Evolutionary conservation across 225 moss, liverwort and hornwort genomes (phyloP), one percentile per base, ranked within the genome.

Genomic region (Pseudoscleropodium purum): DNA sequence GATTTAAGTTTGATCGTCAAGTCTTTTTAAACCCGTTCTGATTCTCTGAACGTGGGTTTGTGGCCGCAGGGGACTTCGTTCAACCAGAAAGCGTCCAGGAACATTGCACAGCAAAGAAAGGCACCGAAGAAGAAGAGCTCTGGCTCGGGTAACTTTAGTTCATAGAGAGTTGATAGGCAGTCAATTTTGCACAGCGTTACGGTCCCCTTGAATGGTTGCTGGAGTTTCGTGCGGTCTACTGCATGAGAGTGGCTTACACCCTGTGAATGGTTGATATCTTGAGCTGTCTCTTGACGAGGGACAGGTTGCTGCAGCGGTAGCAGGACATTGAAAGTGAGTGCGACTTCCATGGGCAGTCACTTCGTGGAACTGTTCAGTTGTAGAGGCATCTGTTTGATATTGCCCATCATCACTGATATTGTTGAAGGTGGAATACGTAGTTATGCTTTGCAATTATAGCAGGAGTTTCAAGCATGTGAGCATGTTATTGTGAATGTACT

Each of bases 91-190:
- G 17, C 82, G 56, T 90, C 93, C 59, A 87, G 86, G 91, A 95
- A 88, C 91, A 80, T 89, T 52, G 90, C 93, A 9, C 95, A 95
- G 92, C 93, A 90, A 56, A 90, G 93, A 34, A 93, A 88, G 90
- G 66, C 95, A 9, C 65, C 81, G 81, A 95, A 39, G 92, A 93
- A 62, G 87, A 95, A 92, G 92, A 90, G 86, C 67, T 60, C 88
- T 11, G 82, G 86, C 24, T 81, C 86, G 56, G 86, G 86, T 14
- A 68, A 82, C 87, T 69, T 67, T 4, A 92, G 90, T 87, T 89
- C 88, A 4, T 93, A 91, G 93, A 56, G 86, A 51, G 69, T 57
- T 57, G 69, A n/a, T 74, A 73, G 79, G 74, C 88, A 86, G 33
- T 39, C 81, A 77, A 64, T 89, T 85, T 92, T 91, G 87, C 87